A percentile compares a stretch with the other conserved stretches of the same genome.
Conservation (phyloP, 768 basidiomycete species). For the Amanita phalloides region DNA sequence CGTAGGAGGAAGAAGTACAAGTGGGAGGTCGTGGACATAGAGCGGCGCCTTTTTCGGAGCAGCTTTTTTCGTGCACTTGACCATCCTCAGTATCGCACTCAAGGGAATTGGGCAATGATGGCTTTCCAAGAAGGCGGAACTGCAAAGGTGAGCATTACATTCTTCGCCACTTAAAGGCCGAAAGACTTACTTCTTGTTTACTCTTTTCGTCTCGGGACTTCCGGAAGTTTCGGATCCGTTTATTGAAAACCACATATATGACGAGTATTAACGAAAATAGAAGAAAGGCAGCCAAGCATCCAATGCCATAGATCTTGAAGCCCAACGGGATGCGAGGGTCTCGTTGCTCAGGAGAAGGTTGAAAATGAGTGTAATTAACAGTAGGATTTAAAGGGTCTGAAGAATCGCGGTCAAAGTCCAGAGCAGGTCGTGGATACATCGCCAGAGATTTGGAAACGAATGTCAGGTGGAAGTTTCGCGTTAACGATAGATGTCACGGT, state of each 20-base stretch:
- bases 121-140: background rate
- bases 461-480: no score
- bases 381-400: conserved; percentile 5
- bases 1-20: background rate
- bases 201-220: background rate
- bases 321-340: conserved; percentile 2
- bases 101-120: background rate
- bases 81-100: background rate
- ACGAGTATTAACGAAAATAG: background rate
- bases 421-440: background rate
- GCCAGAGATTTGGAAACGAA: background rate
- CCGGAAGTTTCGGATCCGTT: background rate
- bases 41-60: background rate
- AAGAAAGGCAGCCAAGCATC: background rate
- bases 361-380: conserved; percentile 5
- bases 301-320: conserved; percentile 5
- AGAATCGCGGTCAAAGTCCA: background rate
- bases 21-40: background rate
- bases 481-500: background rate
- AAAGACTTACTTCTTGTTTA: background rate
- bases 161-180: background rate
- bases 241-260: background rate
- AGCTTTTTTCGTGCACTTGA: background rate
- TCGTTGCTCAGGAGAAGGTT: conserved; percentile 1
- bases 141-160: background rate